phyloP scores from a whole-genome alignment of 73 alveolate species.

The Durusdinium trenchii region DNA sequence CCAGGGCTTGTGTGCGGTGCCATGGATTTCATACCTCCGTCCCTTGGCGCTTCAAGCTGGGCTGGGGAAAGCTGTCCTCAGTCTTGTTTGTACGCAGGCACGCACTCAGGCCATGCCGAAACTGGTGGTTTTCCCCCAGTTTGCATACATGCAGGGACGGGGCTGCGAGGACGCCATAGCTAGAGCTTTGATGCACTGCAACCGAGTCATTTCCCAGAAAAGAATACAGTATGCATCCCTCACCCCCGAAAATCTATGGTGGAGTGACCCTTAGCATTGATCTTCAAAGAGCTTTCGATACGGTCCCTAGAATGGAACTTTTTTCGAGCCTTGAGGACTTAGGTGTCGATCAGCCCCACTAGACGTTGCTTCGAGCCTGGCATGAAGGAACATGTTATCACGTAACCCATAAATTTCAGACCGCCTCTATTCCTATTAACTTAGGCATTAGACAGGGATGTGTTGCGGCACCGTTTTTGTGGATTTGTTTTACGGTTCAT shows the following conservation, averaged over 20 bases:
- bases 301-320: neutral
- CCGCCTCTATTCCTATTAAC: no score
- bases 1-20: no score
- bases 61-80: neutral
- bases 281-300: neutral
- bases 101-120: neutral
- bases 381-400: neutral
- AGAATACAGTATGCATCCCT: no score
- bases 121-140: no score
- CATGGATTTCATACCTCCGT: neutral
- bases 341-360: neutral
- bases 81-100: neutral
- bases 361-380: neutral
- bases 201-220: no score
- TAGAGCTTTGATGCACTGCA: no score
- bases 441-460: no score
- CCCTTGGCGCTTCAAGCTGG: neutral
- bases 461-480: no score
- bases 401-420: no score
- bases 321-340: neutral
- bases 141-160: no score
- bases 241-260: neutral
- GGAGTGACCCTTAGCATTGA: neutral
- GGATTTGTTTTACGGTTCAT: no score
- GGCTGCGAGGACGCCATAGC: no score